Evolutionary conservation across 2,329 filamentous ascomycete genomes (phyloP), one percentile per base, ranked within the genome.

Genomic region (Paecilomyces fulvus): DNA sequence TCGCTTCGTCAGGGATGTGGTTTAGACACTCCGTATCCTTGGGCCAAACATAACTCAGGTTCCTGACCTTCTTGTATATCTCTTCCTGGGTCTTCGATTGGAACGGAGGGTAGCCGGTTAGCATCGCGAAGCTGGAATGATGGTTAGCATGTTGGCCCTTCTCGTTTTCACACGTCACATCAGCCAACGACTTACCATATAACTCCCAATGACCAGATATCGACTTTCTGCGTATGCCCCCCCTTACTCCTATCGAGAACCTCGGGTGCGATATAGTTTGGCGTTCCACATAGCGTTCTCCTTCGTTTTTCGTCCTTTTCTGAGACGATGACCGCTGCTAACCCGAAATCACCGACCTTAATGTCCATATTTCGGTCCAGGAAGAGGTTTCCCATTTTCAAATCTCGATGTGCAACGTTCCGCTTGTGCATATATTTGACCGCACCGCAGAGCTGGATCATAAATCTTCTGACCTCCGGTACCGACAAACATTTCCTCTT

Each of bases 341-440:
- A 80, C 2, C 94, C 94, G 75, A 99, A 99, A 72, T 99, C 94
- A 49, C 94, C 94, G 65, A 99, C 90, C 72, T 99, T 99, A 65
- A 96, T 87, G 67, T 99, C 95, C 92, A 99, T 96, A 63, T 91
- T 81, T 55, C 84, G 84, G 71, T 99, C 94, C 54, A 99, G 80
- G 67, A 99, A 99, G 63, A 99, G 87, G 71, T 99, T 99, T 52
- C 94, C 95, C 80, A 96, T 97, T 75, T 99, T 99, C 64, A 99
- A 75, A 73, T 99, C 94, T 52, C 94, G 85, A 73, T 99, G 94
- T 52, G 97, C 96, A 60, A 99, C 95, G 62, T 92, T 94, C 70
- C 95, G 89, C 67, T 86, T 86, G 73, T 99, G 95, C 79, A 99
- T 89, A 70, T 99, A 99, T 74, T 97, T 97, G 74, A 99, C 92